Conservation (phyloP, 1,139 yeast species). For the Blastobotrys capitulatus region DNA sequence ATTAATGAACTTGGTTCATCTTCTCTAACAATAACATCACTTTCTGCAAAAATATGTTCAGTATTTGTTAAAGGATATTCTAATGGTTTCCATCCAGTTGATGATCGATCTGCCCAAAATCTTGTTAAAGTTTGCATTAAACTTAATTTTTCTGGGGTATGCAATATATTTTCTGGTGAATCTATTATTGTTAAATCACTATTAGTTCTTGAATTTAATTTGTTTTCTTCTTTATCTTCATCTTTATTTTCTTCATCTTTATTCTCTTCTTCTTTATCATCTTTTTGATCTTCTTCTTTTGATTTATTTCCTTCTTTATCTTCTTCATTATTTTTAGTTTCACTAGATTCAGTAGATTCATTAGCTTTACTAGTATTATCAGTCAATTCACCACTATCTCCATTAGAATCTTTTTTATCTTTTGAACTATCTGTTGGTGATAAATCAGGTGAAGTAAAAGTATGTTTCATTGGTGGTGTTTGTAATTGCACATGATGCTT, state of each 20-base stretch:
- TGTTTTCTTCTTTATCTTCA: background rate
- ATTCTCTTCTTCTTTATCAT: background rate
- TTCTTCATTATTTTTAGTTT: background rate
- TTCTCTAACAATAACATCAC: constrained; percentile 89
- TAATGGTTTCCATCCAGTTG: constrained; percentile 91
- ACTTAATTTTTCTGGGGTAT: constrained; percentile 63
- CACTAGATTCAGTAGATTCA: no score
- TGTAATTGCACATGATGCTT: background rate
- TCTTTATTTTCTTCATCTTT: background rate
- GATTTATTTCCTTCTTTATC: background rate
- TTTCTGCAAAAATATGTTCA: constrained; percentile 91
- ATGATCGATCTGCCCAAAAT: constrained; percentile 97
- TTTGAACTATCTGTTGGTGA: background rate
- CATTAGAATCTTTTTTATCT: background rate
- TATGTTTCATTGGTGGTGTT: background rate
- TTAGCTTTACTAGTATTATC: no score
- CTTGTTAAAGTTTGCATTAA: constrained; percentile 77
- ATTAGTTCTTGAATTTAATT: constrained; percentile 1
- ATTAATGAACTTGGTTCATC: constrained; percentile 95
- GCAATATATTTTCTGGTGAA: constrained; percentile 15
- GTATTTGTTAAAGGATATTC: constrained; percentile 64
- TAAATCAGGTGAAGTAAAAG: background rate
- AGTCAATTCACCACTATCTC: no score
- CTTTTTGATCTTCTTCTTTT: background rate
- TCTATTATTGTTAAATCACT: constrained; percentile 6